Base-by-base conservation (phyloP, 202 grass and related monocot genomes). In the Saccharum hybrid region DNA sequence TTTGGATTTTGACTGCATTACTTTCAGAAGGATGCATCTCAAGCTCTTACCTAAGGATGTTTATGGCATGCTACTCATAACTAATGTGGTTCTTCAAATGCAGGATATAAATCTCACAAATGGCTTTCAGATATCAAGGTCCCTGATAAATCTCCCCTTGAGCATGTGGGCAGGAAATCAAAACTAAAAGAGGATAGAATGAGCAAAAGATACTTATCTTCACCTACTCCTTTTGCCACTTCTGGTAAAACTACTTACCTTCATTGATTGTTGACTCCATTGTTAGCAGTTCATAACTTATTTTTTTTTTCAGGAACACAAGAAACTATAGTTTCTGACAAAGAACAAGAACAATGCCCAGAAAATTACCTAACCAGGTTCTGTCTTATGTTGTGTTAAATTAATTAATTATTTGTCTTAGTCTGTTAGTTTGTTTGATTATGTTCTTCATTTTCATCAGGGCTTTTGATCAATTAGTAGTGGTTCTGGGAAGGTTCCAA, bases 301-400 rank as follows among this genome's bases (percentile, higher is more conserved):
- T n/a, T 26, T 63, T 56, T 52, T 68, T 86, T 57, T 76, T 84
- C 77, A 99, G 93, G 72, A 75, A 86, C 79, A 68, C 86, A 92
- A 88, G 88, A 92, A 89, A 89, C 88, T 87, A 59, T 71, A 82
- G 63, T 76, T 76, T 88, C 84, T 54, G 83, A 86, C 63, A 80
- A 96, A 85, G 82, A 71, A 77, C 79, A 84, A 66, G 87, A 84
- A 48, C 62, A 92, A 51, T 90, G 68, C 39, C 85, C 88, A 78
- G 93, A 99, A 66, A 90, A 92, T 72, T 84, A 86, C 62, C 82
- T 94, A 46, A 83, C 66, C 34, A 99, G 51, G 96, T 99, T 99
- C 22, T 30, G 18, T 74, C 30, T 91, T 51, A 26, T 7, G 38
- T 66, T 60, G 59, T 68, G 56, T 69, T 85, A 26, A 26, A 26